Evolutionary conservation across 2,329 filamentous ascomycete genomes (phyloP), one percentile per base, ranked within the genome.

Genomic region (Penicillium sp.): DNA sequence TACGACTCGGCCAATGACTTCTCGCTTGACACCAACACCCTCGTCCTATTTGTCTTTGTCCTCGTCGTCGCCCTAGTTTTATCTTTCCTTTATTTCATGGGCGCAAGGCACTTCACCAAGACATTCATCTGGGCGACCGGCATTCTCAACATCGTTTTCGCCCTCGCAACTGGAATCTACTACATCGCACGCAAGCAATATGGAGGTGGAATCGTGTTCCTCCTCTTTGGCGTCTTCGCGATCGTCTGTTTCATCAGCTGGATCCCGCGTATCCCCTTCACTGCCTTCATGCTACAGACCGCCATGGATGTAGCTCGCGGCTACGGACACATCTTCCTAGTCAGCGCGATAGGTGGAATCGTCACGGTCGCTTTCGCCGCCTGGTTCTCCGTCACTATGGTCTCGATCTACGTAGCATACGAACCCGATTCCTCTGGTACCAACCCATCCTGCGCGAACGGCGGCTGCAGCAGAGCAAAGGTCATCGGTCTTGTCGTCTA

Each of bases 91-190:
- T 97, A 97, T 72, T 85, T 97, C 66, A 85, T 86, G 74, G 73
- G 87, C 2, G 89, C 90, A 7, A 85, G 91, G 54, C 77, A 84
- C 46, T 93, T 93, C 63, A 92, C 92, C 4, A 95, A 94, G 76
- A 85, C 91, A 69, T 92, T 96, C 65, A 95, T 97, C 71, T 97
- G 91, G 90, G 84, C 92, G 39, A 95, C 92, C 0, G 91, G 91
- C 13, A 93, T 96, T 50, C 79, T 96, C 55, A 95, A 97, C 73
- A 89, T 96, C 67, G 78, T 88, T 53, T 88, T 91, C 66, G 91
- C 90, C 0, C 79, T 97, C n/a, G 92, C 84, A 1, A 96, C 91
- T 0, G 91, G 90, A 10, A 86, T 93, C 51, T 95, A 92, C 75
- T 96, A 96, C 80, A 84, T 96, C 44, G 86, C 82, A 58, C 81